Conservation (phyloP, 2,329 filamentous ascomycete genomes). For the Talaromyces sp. region DNA sequence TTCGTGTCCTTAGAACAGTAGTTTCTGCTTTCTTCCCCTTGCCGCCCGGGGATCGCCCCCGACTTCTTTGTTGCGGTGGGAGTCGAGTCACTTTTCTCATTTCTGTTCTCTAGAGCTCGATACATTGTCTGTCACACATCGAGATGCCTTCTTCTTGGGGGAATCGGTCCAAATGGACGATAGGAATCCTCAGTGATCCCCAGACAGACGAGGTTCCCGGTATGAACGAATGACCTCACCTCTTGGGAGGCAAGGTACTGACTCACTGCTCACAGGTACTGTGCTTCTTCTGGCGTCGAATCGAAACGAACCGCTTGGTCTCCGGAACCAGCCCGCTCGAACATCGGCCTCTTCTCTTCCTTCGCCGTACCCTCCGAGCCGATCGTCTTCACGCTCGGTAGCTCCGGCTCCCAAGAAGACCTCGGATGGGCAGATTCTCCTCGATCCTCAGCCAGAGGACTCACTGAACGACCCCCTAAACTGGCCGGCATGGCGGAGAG, state of each 20-base stretch:
- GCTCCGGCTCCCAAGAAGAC: constrained; percentile 63
- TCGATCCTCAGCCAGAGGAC: constrained; percentile 89
- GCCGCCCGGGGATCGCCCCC: neutral
- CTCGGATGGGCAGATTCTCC: constrained; percentile 72
- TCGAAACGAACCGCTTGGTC: constrained; percentile 58
- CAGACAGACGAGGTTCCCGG: constrained; percentile 83
- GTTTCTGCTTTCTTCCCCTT: neutral
- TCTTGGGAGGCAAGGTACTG: neutral
- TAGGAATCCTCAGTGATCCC: constrained; percentile 80
- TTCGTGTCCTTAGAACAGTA: neutral
- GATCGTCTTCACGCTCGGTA: constrained; percentile 31
- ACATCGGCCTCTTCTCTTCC: constrained; percentile 53
- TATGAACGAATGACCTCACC: constrained; percentile 34
- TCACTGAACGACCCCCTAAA: constrained; percentile 88
- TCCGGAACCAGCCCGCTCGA: constrained; percentile 58
- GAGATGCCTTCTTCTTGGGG: constrained; percentile 13
- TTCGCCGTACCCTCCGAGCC: constrained; percentile 37
- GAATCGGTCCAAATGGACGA: constrained; percentile 45
- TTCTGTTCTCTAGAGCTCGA: neutral
- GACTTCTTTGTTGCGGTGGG: neutral
- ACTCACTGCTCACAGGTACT: constrained; percentile 42
- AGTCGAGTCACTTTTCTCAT: neutral
- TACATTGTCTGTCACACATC: neutral
- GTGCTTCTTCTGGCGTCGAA: constrained; percentile 57
- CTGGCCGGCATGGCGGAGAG: constrained; percentile 78